These are phyloP conservation scores for Rosa rugosa DNA, from an alignment of 306 rosid genomes.

Conservation along the genomic window DNA sequence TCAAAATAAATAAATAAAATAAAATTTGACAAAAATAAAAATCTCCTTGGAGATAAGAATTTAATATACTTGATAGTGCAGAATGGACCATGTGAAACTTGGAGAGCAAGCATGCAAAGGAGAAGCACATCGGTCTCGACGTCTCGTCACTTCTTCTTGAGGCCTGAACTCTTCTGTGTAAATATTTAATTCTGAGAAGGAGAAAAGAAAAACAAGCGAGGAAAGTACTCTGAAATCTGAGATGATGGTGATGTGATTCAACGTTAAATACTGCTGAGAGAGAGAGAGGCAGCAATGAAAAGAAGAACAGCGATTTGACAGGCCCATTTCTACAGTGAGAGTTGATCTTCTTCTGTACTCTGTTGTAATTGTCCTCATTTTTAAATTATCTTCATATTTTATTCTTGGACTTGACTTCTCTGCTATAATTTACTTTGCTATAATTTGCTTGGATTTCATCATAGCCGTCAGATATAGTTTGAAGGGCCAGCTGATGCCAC, in stretches of 20 bases:
- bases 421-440: too few species aligned
- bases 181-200: conserved; percentile 7
- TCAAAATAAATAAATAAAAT: not conserved
- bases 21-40: too few species aligned
- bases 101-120: conserved; percentile 26
- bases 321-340: conserved; percentile 31
- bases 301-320: conserved; percentile 67
- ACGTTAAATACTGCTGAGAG: conserved; percentile 34
- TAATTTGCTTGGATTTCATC: too few species aligned
- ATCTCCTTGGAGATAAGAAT: not conserved
- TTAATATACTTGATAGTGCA: not conserved
- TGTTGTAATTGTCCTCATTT: conserved; percentile 31
- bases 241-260: conserved; percentile 48
- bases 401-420: too few species aligned
- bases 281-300: conserved; percentile 35
- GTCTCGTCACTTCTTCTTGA: conserved; percentile 12
- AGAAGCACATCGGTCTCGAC: conserved; percentile 42
- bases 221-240: conserved; percentile 40
- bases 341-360: conserved; percentile 31
- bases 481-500: too few species aligned
- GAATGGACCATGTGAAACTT: conserved; percentile 1
- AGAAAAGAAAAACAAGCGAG: not conserved
- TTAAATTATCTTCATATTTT: not conserved
- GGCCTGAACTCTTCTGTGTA: not conserved
- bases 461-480: too few species aligned